phyloP scores from a whole-genome alignment of 2,329 filamentous ascomycete genomes.

The Aspergillus eucalypticola region DNA sequence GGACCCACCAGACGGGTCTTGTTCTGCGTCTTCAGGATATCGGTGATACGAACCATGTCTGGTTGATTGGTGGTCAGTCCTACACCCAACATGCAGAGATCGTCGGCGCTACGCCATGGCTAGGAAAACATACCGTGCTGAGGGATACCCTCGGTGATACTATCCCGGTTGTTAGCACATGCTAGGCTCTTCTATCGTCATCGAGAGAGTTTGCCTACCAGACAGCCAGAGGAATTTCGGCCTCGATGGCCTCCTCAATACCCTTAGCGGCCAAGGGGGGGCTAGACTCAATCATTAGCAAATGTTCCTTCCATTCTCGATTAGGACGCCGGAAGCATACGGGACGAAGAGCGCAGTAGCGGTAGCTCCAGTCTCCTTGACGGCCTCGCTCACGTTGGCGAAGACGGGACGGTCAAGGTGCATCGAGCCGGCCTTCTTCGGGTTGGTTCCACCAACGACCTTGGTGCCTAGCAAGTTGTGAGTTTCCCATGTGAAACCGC shows the following conservation, averaged over 20 bases:
- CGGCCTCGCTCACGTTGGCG: constrained; percentile 80
- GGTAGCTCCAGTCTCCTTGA: constrained; percentile 85
- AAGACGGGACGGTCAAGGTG: constrained; percentile 95
- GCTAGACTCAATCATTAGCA: constrained; percentile 50
- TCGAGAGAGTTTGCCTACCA: constrained; percentile 55
- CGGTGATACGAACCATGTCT: constrained; percentile 99
- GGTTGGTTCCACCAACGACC: constrained; percentile 97
- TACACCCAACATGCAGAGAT: not conserved
- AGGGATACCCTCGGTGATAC: constrained; percentile 94
- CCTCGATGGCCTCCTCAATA: constrained; percentile 94
- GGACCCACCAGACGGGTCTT: constrained; percentile 96
- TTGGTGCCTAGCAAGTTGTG: constrained; percentile 70
- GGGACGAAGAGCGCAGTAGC: constrained; percentile 96
- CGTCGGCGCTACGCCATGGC: not conserved
- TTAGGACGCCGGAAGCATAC: constrained; percentile 51
- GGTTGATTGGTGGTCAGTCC: constrained; percentile 20
- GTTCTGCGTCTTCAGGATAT: constrained; percentile 94
- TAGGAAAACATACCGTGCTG: constrained; percentile 75
- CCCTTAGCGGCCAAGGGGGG: constrained; percentile 87
- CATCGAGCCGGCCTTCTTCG: constrained; percentile 91
- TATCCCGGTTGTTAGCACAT: constrained; percentile 19
- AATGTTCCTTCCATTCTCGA: not conserved
- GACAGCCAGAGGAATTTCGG: constrained; percentile 91
- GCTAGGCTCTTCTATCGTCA: constrained; percentile 5
- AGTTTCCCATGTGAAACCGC: constrained; percentile 20